Evolutionary conservation across 2,329 filamentous ascomycete species (phyloP), one percentile per base, ranked within the genome.

Genomic region (Penicillium sp.): DNA sequence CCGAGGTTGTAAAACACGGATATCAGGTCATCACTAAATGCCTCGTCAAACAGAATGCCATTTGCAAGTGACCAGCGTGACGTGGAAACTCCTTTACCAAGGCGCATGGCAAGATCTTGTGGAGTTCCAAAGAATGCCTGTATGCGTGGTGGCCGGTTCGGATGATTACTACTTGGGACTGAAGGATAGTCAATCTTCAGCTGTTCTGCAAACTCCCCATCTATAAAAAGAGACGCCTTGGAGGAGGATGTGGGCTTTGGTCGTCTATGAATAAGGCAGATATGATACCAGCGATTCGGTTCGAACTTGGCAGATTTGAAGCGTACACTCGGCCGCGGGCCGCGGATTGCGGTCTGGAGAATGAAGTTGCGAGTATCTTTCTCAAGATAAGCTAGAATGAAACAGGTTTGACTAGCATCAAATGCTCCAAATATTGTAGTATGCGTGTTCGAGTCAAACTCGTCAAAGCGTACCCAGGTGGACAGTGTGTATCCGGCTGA

Each of bases 391-490:
- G 91, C 87, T 61, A 99, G 84, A 29, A 99, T 76, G 66, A 99
- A 99, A 71, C 94, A 99, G 4, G 90, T 91, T 70, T 97, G 93
- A 4, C 85, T 91, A 3, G 87, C 81, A 73, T 99, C 94, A 71
- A 95, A 97, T 7, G 94, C 90, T 21, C 94, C 94, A 69, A 99
- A 99, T 12, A 99, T 82, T 0, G 94, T 99, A 0, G 94, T 99
- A 70, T 99, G 94, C 13, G 89, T 86, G 39, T 84, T 83, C 4
- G 84, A 77, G 69, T 99, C 95, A 70, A 94, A 97, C 33, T 85
- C 80, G 69, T 97, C 92, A 53, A 99, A 84, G 17, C 89, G 85
- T 43, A 96, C 83, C 94, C 94, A 99, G 0, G 90, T 84, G 39
- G 89, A 84, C 54, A 99, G 88, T 1, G 91, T 96, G 74, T 97